Evolutionary conservation across 495 filamentous ascomycete species (phyloP), one percentile per base, ranked within the genome.

Genomic region (Neurospora cerealis): DNA sequence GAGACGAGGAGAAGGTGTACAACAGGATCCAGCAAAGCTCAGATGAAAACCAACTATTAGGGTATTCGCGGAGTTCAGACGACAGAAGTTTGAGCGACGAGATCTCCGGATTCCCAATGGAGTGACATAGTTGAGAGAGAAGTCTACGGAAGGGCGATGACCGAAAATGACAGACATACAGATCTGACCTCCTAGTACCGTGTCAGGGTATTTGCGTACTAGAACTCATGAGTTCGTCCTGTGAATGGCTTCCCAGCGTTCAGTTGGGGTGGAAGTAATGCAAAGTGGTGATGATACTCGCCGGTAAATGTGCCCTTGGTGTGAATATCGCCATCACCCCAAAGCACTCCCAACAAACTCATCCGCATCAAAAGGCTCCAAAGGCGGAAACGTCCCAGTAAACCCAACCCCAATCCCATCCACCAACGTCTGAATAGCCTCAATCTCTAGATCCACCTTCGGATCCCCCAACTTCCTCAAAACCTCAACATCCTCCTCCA

Each of bases 371-470:
- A 79, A 70, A 2, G 44, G 71, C 60, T 72, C 41, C 32, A 74
- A 28, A 0, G 48, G 6, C 3, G 70, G 42, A 7, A 39, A 36
- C 21, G n/a, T 10, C 13, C 39, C 69, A 0, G 66, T 72, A 15
- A 60, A 42, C 19, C 82, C 83, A n/a, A n/a, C 54, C 21, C 74
- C 69, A 6, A 81, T 71, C 4, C 39, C 73, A 11, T 72, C 72
- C 36, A 83, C 28, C 19, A 79, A 36, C 48, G n/a, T 71, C 73
- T 80, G 76, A 21, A 83, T 80, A 21, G 79, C 79, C 37, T 66
- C 60, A 13, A 83, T 4, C 73, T 81, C 71, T 34, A 0, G 54
- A 28, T 80, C 76, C 11, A 83, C 77, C 46, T 78, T 75, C 0
- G 72, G 62, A 36, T 80, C 73, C 28, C 72, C 40, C 70, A 80